A percentile compares a stretch with the other conserved stretches of the same genome.
Conservation (phyloP, 345 rosid genomes). For the Eucalyptus rudis region DNA sequence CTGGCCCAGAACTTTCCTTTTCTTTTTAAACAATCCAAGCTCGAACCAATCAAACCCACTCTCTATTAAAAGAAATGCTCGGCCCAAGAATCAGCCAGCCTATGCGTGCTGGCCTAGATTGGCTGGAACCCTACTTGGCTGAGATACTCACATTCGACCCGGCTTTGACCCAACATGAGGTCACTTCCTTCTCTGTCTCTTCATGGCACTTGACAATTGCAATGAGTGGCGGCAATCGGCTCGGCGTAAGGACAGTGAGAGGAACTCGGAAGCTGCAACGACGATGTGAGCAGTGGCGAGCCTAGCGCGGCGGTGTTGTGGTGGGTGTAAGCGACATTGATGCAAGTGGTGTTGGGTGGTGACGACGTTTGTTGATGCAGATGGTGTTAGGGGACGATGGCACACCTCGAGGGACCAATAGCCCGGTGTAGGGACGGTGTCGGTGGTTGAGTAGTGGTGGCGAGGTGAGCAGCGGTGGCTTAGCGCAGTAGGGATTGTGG, state of each 20-base stretch:
- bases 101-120: too few relatives aligned
- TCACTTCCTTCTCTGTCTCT: too few relatives aligned
- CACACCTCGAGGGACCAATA: too few relatives aligned
- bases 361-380: fast-evolving
- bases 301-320: fast-evolving
- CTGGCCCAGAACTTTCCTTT: fast-evolving
- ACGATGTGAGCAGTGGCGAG: fast-evolving
- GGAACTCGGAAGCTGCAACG: too few relatives aligned
- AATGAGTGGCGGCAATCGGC: fast-evolving
- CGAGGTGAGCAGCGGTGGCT: too few relatives aligned
- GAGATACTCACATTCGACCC: fast-evolving
- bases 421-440: fast-evolving
- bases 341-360: too few relatives aligned
- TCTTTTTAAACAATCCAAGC: too few relatives aligned
- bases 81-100: too few relatives aligned
- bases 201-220: fast-evolving
- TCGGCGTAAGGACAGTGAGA: fast-evolving
- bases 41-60: too few relatives aligned
- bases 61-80: too few relatives aligned
- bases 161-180: too few relatives aligned
- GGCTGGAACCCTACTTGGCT: fast-evolving
- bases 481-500: fast-evolving
- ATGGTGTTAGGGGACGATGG: too few relatives aligned
- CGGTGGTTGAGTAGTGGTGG: fast-evolving
- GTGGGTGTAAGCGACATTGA: fast-evolving